phyloP scores from a whole-genome alignment of 2,329 filamentous ascomycete species.

The Magnaporthales sp. region DNA sequence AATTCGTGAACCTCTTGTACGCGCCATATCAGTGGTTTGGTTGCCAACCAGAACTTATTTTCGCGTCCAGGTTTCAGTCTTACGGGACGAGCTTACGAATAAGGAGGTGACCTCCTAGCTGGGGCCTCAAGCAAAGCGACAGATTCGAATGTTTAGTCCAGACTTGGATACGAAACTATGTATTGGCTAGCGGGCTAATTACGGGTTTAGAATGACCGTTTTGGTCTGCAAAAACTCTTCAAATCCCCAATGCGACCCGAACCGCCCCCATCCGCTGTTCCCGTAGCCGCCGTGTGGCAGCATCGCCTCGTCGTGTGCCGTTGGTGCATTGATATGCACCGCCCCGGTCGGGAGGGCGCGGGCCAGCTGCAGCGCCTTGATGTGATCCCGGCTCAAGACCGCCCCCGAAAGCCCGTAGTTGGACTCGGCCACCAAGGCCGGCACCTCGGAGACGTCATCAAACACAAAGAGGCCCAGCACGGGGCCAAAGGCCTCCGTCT shows the following conservation, averaged over 20 bases:
- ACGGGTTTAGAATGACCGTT: conserved; percentile 18
- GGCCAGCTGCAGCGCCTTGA: conserved; percentile 33
- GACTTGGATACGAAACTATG: no score
- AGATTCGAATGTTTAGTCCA: no score
- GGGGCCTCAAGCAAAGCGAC: no score
- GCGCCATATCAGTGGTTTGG: neutral
- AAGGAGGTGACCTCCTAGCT: no score
- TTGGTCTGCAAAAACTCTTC: conserved; percentile 35
- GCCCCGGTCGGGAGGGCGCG: conserved; percentile 43
- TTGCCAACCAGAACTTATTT: no score
- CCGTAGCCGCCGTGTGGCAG: conserved; percentile 40
- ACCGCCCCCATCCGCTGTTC: conserved; percentile 37
- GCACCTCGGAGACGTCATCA: conserved; percentile 44
- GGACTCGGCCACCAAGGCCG: conserved; percentile 53
- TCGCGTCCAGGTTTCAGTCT: no score
- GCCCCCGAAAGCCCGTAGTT: conserved; percentile 52
- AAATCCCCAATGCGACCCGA: conserved; percentile 33
- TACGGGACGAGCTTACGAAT: no score
- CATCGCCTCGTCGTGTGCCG: conserved; percentile 34
- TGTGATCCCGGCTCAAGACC: conserved; percentile 50
- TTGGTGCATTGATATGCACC: conserved; percentile 42
- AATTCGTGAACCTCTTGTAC: neutral
- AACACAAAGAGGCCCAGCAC: conserved; percentile 47
- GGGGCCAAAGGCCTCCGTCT: conserved; percentile 55
- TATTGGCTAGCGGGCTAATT: no score